Evolutionary conservation across 306 rosid genomes (phyloP).

Genomic region (Cotoneaster glaucophyllus): DNA sequence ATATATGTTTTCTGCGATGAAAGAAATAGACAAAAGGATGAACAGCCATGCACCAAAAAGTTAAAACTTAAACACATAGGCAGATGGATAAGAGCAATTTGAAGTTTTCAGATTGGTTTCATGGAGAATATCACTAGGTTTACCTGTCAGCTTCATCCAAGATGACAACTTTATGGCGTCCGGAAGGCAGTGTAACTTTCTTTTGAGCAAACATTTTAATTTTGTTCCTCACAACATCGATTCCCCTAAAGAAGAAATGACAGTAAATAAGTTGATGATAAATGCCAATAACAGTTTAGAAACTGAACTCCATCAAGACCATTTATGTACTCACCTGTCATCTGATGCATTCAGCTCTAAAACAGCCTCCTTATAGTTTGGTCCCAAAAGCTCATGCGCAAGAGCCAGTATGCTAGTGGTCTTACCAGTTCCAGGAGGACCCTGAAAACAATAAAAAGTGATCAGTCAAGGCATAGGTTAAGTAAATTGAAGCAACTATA

Average conservation of each 20-base stretch:
- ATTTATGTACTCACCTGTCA: slow-evolving; percentile 50
- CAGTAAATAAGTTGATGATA: neutral
- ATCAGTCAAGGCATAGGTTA: slow-evolving; percentile 7
- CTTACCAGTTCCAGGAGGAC: slow-evolving; percentile 97
- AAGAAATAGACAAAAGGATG: neutral
- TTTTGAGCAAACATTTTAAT: slow-evolving; percentile 96
- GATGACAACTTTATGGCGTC: slow-evolving; percentile 79
- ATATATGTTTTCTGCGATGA: neutral
- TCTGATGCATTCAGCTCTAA: slow-evolving; percentile 91
- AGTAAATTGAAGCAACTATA: neutral
- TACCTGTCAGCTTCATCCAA: slow-evolving; percentile 98
- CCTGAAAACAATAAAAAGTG: slow-evolving; percentile 36
- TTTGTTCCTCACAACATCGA: slow-evolving; percentile 96
- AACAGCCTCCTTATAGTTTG: slow-evolving; percentile 82
- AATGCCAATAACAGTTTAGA: neutral
- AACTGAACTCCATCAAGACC: neutral
- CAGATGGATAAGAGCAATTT: neutral
- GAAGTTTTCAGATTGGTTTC: neutral
- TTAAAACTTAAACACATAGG: neutral
- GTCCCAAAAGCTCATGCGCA: slow-evolving; percentile 83
- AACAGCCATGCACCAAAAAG: neutral
- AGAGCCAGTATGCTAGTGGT: slow-evolving; percentile 93
- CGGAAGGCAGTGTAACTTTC: slow-evolving; percentile 76
- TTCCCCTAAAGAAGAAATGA: slow-evolving; percentile 52
- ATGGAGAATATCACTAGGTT: neutral